Evolutionary conservation across 2,329 filamentous ascomycete genomes (phyloP).

Genomic region (Penicillium sp.): DNA sequence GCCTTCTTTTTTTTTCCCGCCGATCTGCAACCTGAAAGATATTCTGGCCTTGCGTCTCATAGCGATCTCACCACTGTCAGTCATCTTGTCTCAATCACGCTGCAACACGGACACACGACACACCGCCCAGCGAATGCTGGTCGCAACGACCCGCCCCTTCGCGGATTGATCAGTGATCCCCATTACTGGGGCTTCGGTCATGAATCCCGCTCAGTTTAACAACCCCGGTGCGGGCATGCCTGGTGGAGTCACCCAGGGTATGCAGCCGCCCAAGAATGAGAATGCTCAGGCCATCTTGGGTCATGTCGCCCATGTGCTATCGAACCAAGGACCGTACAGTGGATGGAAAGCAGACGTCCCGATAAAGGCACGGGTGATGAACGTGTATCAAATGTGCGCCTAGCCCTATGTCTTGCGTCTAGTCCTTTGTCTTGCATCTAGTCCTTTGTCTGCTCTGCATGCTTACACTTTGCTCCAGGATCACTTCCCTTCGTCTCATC

Average conservation of each 20-base stretch:
- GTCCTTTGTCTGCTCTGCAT: neutral
- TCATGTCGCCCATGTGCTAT: slow-evolving; percentile 39
- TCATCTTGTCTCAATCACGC: neutral
- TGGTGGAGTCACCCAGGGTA: slow-evolving; percentile 31
- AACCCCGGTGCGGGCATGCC: slow-evolving; percentile 37
- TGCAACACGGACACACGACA: neutral
- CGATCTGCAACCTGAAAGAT: slow-evolving; percentile 17
- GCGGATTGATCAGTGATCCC: slow-evolving; percentile 36
- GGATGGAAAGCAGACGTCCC: slow-evolving; percentile 45
- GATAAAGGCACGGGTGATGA: slow-evolving; percentile 38
- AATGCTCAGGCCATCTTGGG: slow-evolving; percentile 36
- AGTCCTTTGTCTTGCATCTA: slow-evolving; percentile 6
- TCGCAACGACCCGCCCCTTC: slow-evolving; percentile 22
- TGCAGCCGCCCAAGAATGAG: slow-evolving; percentile 33
- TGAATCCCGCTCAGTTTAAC: slow-evolving; percentile 42
- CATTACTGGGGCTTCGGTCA: slow-evolving; percentile 38
- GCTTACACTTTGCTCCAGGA: slow-evolving; percentile 27
- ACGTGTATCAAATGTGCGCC: slow-evolving; percentile 45
- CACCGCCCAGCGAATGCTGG: slow-evolving; percentile 35
- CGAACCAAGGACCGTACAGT: slow-evolving; percentile 40
- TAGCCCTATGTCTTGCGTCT: slow-evolving; percentile 16
- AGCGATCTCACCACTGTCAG: slow-evolving; percentile 3
- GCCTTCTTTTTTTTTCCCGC: slow-evolving; percentile 14
- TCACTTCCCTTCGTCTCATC: slow-evolving; percentile 45
- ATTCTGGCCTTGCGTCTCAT: slow-evolving; percentile 7